phyloP scores from a whole-genome alignment of 1,284 basidiomycete species.

The Taiwanofungus camphoratus region DNA sequence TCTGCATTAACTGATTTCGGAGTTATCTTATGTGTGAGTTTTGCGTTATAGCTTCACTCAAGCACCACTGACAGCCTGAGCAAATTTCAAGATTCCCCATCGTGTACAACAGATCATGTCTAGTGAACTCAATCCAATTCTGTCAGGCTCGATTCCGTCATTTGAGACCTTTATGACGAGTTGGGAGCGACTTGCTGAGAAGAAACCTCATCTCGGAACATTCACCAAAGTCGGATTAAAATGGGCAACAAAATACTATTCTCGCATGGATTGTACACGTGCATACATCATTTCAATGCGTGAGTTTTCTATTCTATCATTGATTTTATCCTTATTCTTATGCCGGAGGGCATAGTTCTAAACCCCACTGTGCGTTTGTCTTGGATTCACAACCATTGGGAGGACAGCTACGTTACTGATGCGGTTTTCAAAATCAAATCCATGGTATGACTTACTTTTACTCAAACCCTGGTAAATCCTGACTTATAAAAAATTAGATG shows the following conservation, averaged over 20 bases:
- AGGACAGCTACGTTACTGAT: background rate
- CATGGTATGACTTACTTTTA: background rate
- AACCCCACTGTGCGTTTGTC: background rate
- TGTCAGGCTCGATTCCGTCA: background rate
- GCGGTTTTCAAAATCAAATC: background rate
- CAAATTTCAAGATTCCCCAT: background rate
- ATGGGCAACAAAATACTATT: background rate
- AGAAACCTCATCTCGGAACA: background rate
- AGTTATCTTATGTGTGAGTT: background rate
- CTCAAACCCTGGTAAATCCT: background rate
- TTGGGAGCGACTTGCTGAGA: background rate
- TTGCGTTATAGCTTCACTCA: background rate
- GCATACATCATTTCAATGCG: constrained; percentile 2
- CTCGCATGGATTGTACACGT: background rate
- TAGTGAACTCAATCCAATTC: background rate
- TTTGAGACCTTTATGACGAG: background rate
- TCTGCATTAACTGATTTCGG: background rate
- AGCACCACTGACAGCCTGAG: background rate
- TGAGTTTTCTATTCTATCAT: background rate
- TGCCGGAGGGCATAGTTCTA: background rate
- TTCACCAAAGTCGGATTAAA: background rate
- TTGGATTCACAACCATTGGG: background rate
- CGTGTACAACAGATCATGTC: background rate
- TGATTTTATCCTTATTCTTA: background rate
- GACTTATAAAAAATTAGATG: too few relatives aligned